Conservation (phyloP, 371 early-diverging fungal genomes). For the Furculomyces boomerangus region DNA sequence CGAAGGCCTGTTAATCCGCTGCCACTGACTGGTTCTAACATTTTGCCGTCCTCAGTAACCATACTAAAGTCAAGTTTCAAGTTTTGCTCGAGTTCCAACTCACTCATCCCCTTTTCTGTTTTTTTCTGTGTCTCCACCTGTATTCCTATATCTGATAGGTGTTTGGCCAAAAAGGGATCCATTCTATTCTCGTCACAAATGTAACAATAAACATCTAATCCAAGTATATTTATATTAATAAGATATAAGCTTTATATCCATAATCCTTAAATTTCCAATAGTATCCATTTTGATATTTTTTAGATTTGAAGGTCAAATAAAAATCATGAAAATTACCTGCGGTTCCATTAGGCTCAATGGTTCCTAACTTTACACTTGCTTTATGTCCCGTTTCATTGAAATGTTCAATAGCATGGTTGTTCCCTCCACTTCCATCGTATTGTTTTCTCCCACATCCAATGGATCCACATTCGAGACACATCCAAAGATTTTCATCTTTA, state of each 20-base stretch:
- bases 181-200: conserved; percentile 63
- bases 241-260: background rate
- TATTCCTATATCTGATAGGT: conserved; percentile 78
- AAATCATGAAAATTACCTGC: conserved; percentile 29
- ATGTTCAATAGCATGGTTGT: conserved; percentile 90
- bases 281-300: conserved; percentile 27
- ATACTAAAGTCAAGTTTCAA: conserved; percentile 91
- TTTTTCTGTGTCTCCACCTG: conserved; percentile 60
- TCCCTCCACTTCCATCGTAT: conserved; percentile 98
- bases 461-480: conserved; percentile 58
- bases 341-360: conserved; percentile 92
- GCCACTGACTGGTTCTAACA: conserved; percentile 63
- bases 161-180: conserved; percentile 58
- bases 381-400: conserved; percentile 67
- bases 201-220: conserved; percentile 77
- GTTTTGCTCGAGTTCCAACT: conserved; percentile 91
- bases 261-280: background rate
- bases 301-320: too few relatives aligned
- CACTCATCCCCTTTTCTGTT: conserved; percentile 83
- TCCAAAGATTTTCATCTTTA: conserved; percentile 63
- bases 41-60: conserved; percentile 88
- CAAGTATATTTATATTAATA: conserved; percentile 8
- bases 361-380: conserved; percentile 80
- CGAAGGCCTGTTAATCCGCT: conserved; percentile 82
- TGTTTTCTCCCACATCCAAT: conserved; percentile 77